Conservation (phyloP, 176 grass and related monocot species). For the Zoysia pacifica region DNA sequence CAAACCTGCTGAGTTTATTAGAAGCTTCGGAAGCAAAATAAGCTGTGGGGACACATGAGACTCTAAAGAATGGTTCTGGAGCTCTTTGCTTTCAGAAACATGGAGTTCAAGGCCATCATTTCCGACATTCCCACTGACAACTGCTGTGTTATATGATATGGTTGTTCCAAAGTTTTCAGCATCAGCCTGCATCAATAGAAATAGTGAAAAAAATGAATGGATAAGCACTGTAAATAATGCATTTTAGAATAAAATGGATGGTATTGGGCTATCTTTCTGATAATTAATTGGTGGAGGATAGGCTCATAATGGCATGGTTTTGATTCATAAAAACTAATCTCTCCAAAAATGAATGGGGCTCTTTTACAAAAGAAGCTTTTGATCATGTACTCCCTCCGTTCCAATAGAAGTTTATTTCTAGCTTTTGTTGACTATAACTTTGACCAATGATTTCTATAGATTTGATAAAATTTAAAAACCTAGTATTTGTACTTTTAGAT, state of each 20-base stretch:
- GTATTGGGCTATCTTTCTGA: background rate
- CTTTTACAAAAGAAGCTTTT: background rate
- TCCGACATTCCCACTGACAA: conserved; percentile 63
- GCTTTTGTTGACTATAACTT: too few relatives aligned
- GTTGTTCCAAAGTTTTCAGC: conserved; percentile 71
- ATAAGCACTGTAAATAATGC: background rate
- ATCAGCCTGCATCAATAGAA: conserved; percentile 66
- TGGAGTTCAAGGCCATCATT: conserved; percentile 64
- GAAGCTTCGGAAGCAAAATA: conserved; percentile 70
- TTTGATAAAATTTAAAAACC: too few relatives aligned
- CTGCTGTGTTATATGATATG: conserved; percentile 78
- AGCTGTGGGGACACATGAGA: conserved; percentile 52
- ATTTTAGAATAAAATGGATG: background rate
- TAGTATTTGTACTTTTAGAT: too few relatives aligned
- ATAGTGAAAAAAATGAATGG: conserved; percentile 21
- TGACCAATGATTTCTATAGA: too few relatives aligned
- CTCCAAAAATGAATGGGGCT: background rate
- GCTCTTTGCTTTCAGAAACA: conserved; percentile 60
- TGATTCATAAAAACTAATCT: background rate
- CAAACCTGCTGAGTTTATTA: conserved; percentile 91
- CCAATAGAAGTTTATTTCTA: too few relatives aligned
- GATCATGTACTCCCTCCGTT: background rate
- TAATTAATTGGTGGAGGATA: conserved; percentile 15
- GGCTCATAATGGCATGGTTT: conserved; percentile 10
- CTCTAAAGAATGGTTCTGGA: conserved; percentile 45